Base-by-base conservation (phyloP, 2,329 filamentous ascomycete genomes). In the Lachnellula cervina region DNA sequence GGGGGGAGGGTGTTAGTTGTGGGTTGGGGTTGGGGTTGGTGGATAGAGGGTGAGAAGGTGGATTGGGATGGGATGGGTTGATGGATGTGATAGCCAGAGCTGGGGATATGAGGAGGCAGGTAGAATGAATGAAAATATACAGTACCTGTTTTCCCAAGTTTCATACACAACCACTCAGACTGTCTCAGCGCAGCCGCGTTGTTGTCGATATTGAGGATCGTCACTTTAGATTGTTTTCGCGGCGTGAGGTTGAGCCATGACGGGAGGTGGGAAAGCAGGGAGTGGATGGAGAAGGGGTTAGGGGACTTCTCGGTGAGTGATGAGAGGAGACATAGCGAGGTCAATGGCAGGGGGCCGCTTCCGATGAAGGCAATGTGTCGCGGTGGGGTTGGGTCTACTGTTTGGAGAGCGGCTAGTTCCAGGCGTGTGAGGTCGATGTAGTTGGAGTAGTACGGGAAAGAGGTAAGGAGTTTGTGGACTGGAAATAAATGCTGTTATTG, bases 361-460 rank as follows among this genome's bases (percentile, higher is more conserved):
- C 78, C 78, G 4, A 81, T 71, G 59, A 80, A 79, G 1, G 74
- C 75, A 17, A 80, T 68, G 6, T 63, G 70, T 0, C 55, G 56
- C 0, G 72, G 71, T 2, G 61, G 49, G n/a, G 58, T 16, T 0
- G 62, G 58, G 2, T 69, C 61, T 17, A 73, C 73, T 4, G 73
- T 69, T 13, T 66, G 57, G 4, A 80, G 67, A 8, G 74, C 70
- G 23, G 68, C 68, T 23, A 77, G 69, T 63, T 80, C 78, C 40
- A 80, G 69, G 14, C 70, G 71, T 0, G 75, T 73, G 28, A 80
- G 71, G 21, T 77, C 73, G 35, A 74, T 57, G 61, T 81, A 81
- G 64, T 80, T 80, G 8, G 67, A 54, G 62, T 74, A 72, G 65
- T 81, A 80, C 1, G 77, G 76, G 58, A 80, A 81, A 2, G 56